phyloP scores from a whole-genome alignment of 768 basidiomycete species.

The Dentipellis fragilis region DNA sequence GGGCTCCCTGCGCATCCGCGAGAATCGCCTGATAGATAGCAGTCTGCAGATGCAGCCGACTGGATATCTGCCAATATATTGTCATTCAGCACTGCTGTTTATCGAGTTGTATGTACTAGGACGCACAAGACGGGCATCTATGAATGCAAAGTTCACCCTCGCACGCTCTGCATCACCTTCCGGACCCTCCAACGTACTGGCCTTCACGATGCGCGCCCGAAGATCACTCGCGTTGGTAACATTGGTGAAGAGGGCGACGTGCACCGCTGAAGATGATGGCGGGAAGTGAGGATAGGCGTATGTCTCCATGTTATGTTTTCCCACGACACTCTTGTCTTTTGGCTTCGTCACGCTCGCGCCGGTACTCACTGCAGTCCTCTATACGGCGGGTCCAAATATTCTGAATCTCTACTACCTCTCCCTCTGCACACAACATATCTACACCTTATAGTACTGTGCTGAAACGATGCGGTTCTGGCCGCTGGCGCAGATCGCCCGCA shows the following conservation, averaged over 20 bases:
- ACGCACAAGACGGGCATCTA: constrained; percentile 76
- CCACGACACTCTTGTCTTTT: constrained; percentile 2
- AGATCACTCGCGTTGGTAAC: constrained; percentile 57
- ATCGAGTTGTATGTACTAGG: not conserved
- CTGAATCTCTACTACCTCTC: not conserved
- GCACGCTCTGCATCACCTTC: constrained; percentile 62
- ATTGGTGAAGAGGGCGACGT: constrained; percentile 55
- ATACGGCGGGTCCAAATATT: not conserved
- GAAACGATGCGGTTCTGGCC: constrained; percentile 1
- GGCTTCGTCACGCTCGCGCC: not conserved
- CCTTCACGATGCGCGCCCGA: constrained; percentile 58
- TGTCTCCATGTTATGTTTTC: constrained; percentile 35
- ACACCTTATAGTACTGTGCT: not conserved
- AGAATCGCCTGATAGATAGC: constrained; percentile 79
- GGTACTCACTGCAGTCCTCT: not conserved
- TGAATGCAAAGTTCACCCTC: constrained; percentile 83
- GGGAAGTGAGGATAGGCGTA: constrained; percentile 47
- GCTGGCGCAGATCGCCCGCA: not conserved
- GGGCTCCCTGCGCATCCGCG: constrained; percentile 42
- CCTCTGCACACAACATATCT: not conserved
- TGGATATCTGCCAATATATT: constrained; percentile 57
- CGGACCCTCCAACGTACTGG: constrained; percentile 46
- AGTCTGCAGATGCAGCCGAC: constrained; percentile 69
- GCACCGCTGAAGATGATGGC: constrained; percentile 29
- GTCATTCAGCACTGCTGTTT: not conserved